Conservation (phyloP, 345 rosid species). For the Excoecaria agallocha region DNA sequence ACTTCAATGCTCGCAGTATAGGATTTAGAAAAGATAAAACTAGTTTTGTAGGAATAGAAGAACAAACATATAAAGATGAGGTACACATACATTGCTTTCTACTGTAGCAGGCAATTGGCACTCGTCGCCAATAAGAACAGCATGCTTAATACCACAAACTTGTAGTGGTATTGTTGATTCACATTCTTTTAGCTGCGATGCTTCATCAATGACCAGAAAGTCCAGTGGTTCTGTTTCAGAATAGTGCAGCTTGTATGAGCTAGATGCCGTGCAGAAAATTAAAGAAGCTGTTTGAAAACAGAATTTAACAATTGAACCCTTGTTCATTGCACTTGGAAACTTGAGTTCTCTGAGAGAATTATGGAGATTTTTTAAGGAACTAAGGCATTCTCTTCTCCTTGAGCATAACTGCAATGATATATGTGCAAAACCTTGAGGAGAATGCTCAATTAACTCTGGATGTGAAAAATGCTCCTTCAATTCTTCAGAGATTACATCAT, state of each 20-base stretch:
- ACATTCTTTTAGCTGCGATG: conserved; percentile 58
- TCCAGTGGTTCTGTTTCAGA: conserved; percentile 29
- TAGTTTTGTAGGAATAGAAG: not conserved
- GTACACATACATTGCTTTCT: conserved; percentile 36
- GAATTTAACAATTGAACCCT: conserved; percentile 13
- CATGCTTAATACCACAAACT: conserved; percentile 37
- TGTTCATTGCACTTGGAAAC: conserved; percentile 23
- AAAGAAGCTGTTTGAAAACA: conserved; percentile 36
- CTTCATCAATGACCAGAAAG: conserved; percentile 57
- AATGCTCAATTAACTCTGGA: not conserved
- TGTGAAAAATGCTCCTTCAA: conserved; percentile 26
- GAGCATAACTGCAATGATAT: not conserved
- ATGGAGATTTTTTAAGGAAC: conserved; percentile 13
- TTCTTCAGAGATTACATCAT: conserved; percentile 22
- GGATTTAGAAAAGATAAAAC: not conserved
- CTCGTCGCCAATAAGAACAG: conserved; percentile 52
- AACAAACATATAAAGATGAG: too few relatives aligned
- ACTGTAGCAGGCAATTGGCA: conserved; percentile 52
- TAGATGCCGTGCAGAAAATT: conserved; percentile 44
- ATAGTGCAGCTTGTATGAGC: conserved; percentile 33
- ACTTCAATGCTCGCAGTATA: too few relatives aligned
- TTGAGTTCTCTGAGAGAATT: conserved; percentile 20
- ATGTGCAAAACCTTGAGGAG: not conserved
- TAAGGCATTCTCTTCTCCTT: conserved; percentile 31
- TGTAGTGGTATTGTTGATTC: conserved; percentile 55